Evolutionary conservation across 257 asterid species (phyloP).

Genomic region (Lantana camara): DNA sequence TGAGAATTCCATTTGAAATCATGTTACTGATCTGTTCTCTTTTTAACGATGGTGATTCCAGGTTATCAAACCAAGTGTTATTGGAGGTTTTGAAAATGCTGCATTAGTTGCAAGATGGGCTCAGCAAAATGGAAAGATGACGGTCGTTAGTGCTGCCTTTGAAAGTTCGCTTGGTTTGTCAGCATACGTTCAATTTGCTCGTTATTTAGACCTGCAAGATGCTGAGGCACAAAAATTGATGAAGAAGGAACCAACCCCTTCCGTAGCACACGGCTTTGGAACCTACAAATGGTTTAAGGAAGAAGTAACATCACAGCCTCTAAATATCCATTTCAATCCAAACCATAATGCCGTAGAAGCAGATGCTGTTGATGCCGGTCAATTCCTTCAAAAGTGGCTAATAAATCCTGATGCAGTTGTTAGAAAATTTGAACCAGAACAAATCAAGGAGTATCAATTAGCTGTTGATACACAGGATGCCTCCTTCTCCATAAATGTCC

Average conservation of each 20-base stretch:
- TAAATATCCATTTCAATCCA: slow-evolving; percentile 48
- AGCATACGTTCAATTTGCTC: slow-evolving; percentile 76
- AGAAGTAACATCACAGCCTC: slow-evolving; percentile 56
- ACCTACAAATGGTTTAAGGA: slow-evolving; percentile 91
- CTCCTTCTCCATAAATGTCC: slow-evolving; percentile 59
- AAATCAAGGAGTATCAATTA: slow-evolving; percentile 51
- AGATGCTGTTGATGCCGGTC: slow-evolving; percentile 70
- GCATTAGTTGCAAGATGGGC: slow-evolving; percentile 90
- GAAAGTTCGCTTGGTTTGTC: slow-evolving; percentile 84
- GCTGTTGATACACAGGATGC: slow-evolving; percentile 47
- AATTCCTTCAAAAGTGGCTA: slow-evolving; percentile 53
- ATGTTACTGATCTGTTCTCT: slow-evolving; percentile 12
- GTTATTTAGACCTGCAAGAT: slow-evolving; percentile 70
- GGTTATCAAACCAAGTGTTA: slow-evolving; percentile 93
- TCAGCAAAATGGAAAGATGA: slow-evolving; percentile 77
- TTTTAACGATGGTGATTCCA: slow-evolving; percentile 24
- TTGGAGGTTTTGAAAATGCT: slow-evolving; percentile 94
- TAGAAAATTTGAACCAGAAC: slow-evolving; percentile 43
- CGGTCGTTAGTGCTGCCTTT: slow-evolving; percentile 87
- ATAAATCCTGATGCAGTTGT: slow-evolving; percentile 56
- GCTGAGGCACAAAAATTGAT: slow-evolving; percentile 47
- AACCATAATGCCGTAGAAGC: slow-evolving; percentile 55
- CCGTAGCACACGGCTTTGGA: slow-evolving; percentile 84
- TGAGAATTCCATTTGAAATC: background rate
- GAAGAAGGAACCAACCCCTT: slow-evolving; percentile 47